Evolutionary conservation across 1,284 basidiomycete species (phyloP).

Genomic region (Tranzscheliella williamsii): DNA sequence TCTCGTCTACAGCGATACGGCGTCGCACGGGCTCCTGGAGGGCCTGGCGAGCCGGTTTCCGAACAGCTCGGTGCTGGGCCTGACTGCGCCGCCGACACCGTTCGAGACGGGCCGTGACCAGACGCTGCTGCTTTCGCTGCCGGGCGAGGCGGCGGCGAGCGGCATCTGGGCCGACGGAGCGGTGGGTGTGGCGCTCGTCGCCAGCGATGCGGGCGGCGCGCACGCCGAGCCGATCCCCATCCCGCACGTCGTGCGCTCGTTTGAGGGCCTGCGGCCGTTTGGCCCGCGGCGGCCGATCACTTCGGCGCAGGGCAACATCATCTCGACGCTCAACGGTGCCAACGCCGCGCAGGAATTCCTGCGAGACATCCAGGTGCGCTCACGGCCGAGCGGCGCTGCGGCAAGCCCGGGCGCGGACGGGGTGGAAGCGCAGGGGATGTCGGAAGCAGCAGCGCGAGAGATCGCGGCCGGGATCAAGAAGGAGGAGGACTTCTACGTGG

Average conservation of each 20-base stretch:
- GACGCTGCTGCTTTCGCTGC: conserved; percentile 69
- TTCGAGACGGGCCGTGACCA: conserved; percentile 80
- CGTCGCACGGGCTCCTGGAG: conserved; percentile 69
- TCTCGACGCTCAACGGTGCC: conserved; percentile 68
- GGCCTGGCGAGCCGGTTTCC: conserved; percentile 66
- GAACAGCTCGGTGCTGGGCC: conserved; percentile 68
- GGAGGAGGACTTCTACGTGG: conserved; percentile 73
- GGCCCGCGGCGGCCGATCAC: conserved; percentile 68
- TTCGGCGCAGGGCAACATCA: conserved; percentile 76
- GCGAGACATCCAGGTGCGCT: conserved; percentile 65
- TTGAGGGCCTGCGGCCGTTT: conserved; percentile 67
- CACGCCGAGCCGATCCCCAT: conserved; percentile 16
- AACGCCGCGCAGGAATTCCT: conserved; percentile 77
- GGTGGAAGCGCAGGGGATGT: conserved; percentile 22
- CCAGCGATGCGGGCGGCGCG: conserved; percentile 19
- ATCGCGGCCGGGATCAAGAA: conserved; percentile 63
- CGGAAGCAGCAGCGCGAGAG: conserved; percentile 21
- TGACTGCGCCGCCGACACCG: conserved; percentile 77
- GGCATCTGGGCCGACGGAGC: conserved; percentile 69
- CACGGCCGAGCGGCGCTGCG: conserved; percentile 20
- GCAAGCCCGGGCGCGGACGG: conserved; percentile 13
- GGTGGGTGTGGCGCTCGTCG: conserved; percentile 71
- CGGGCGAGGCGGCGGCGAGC: conserved; percentile 54
- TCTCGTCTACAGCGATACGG: conserved; percentile 70
- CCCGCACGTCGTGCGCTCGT: conserved; percentile 62